Base-by-base conservation (phyloP, 2,329 filamentous ascomycete species). In the Pseudogymnoascus sp. region DNA sequence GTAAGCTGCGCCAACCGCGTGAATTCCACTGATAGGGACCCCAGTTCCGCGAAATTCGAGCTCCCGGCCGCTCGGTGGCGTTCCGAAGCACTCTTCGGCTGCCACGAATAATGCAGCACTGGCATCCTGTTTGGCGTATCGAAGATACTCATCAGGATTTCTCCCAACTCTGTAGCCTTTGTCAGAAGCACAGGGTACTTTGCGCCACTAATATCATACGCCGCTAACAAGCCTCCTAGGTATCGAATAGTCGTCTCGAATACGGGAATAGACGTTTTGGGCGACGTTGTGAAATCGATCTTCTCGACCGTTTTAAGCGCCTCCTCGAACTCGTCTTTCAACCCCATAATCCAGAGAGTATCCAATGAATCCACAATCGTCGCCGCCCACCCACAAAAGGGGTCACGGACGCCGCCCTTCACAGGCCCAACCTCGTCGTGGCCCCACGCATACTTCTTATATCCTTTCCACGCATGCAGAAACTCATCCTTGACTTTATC, bases 381-480 rank as follows among this genome's bases (percentile, higher is more conserved):
- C 7, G 91, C 91, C 13, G 89, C 89, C 91, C 91, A 96, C 39
- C 88, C 90, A 68, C 90, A 92, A 73, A 97, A 97, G 0, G 90
- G 89, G 70, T 96, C 88, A 33, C 82, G 83, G 64, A 76, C 83
- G 5, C 74, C 74, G 59, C 85, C 85, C 30, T 82, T 81, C 13
- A 92, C 76, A 1, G 94, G 94, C 34, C 75, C 78, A 12, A 97
- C 75, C 74, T 97, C 94, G 70, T 99, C 94, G 65, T 92, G 88
- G 63, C 86, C 82, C 84, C 89, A 94, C 3, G 91, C 92, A 67
- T 85, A 79, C 62, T 83, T 77, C 68, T 82, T 88, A 74, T 97
- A 99, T 12, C 89, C 90, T 1, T 78, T 74, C 94, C 94, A 97
- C 1, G 90, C 84, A 38, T 79, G 71, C 60, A 82, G 76, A 71